These are phyloP conservation scores for Candida dajiaensis DNA, from an alignment of 805 yeast genomes.

Conservation along the genomic window DNA sequence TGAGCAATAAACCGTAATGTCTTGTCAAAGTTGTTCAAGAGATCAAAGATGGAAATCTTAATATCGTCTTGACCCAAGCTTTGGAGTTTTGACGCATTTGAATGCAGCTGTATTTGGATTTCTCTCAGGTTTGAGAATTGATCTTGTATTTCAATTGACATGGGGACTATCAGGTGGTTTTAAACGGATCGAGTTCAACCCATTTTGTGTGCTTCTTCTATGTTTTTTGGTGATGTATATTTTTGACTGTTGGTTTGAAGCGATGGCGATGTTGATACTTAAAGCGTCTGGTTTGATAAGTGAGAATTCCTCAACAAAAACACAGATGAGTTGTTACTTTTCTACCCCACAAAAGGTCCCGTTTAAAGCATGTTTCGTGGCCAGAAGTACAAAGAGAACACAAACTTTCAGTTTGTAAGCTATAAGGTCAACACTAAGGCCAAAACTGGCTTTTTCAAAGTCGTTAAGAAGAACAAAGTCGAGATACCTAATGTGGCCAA, in stretches of 20 bases:
- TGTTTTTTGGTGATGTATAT: neutral
- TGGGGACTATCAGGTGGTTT: neutral
- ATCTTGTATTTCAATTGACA: neutral
- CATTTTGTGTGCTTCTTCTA: too few species aligned
- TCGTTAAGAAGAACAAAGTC: neutral
- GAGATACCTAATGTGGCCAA: constrained; percentile 3
- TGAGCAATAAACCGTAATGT: constrained; percentile 7
- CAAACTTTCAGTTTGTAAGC: constrained; percentile 4
- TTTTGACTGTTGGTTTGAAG: neutral
- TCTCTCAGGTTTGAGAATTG: neutral
- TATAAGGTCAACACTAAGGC: neutral
- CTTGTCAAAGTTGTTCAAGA: constrained; percentile 14
- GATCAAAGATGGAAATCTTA: constrained; percentile 12
- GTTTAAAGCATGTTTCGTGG: neutral
- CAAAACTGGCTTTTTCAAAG: neutral
- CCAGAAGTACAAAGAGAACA: neutral
- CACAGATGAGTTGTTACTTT: too few species aligned
- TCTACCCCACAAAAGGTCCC: neutral
- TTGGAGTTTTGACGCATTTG: constrained; percentile 5
- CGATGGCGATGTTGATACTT: too few species aligned
- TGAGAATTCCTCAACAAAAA: too few species aligned
- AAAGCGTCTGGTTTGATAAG: too few species aligned
- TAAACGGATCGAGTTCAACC: too few species aligned
- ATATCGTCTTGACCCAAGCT: constrained; percentile 11
- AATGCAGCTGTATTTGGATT: constrained; percentile 2